Conservation (phyloP, 108 stramenopile genomes). For the Schizochytrium sp. region DNA sequence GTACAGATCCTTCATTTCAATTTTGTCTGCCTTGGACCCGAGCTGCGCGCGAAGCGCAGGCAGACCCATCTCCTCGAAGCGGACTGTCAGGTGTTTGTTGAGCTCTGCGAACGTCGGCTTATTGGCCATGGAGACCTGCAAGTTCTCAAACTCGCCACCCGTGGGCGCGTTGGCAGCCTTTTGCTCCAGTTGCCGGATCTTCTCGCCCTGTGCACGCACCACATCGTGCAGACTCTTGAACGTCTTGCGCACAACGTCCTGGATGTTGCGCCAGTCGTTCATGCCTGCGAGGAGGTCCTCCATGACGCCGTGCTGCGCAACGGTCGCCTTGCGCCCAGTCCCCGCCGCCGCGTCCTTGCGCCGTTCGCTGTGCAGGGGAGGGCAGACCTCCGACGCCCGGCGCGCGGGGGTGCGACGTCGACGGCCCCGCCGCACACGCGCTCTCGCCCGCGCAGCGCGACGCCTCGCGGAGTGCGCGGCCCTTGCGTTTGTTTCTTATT, state of each 20-base stretch:
- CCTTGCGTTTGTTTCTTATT: too few relatives aligned
- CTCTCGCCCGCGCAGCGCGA: too few relatives aligned
- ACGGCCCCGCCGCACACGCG: too few relatives aligned
- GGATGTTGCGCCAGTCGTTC: constrained; percentile 5
- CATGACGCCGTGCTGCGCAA: not conserved
- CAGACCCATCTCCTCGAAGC: not conserved
- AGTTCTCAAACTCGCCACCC: not conserved
- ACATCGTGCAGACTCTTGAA: constrained; percentile 12
- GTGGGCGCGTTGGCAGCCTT: not conserved
- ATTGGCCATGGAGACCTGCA: constrained; percentile 14
- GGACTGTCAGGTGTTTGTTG: not conserved
- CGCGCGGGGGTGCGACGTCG: too few relatives aligned
- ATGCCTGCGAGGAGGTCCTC: not conserved
- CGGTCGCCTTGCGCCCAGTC: too few relatives aligned
- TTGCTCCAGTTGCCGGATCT: not conserved
- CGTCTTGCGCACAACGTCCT: not conserved
- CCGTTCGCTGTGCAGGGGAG: too few relatives aligned
- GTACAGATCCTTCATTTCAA: not conserved
- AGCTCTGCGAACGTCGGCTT: constrained; percentile 15
- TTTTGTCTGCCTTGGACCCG: not conserved
- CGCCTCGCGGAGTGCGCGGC: too few relatives aligned
- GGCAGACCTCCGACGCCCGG: too few relatives aligned
- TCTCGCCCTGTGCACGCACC: not conserved
- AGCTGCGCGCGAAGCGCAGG: not conserved
- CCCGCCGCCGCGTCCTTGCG: too few relatives aligned